Base-by-base conservation (phyloP, 495 filamentous ascomycete genomes). In the Cercophora sp. region DNA sequence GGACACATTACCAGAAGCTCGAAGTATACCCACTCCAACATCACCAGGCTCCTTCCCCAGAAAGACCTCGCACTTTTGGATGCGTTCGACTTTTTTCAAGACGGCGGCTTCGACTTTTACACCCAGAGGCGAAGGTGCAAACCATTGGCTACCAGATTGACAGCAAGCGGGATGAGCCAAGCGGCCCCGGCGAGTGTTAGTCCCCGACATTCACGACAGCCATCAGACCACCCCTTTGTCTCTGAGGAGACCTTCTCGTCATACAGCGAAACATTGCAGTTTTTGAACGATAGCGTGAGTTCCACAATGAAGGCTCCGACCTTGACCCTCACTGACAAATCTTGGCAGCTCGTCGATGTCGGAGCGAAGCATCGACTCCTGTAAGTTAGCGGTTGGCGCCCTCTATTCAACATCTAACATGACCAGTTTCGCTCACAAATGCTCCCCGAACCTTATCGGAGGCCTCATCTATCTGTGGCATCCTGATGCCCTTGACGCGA, bases 381-480 rank as follows among this genome's bases (percentile, higher is more conserved):
- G 49, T 52, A 22, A 32, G 49, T 18, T 5, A 13, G 8, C 37
- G 13, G 15, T 19, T 19, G 4, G 37, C 15, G 4, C n/a, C 19
- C 3, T 19, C 5, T 5, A 10, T 5, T 22, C 22, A 19, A 16
- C 4, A 19, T 8, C 29, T 32, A 19, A 19, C 15, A 3, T 19
- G 42, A 25, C 25, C 3, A 56, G 54, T 4, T 47, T 52, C 22
- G 48, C 31, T 19, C 48, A 27, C 0, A 52, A 42, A 23, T 11
- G 47, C 2, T 47, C 54, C 5, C 54, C 48, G 16, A n/a, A 11
- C 9, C 32, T 52, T 2, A 43, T 34, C n/a, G 32, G 18, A 11
- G 44, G 44, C 9, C 45, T 55, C 36, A 36, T 55, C n/a, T n/a
- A 55, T 35, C 46, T 41, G 5, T 55, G 53, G 53, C 53, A 55